These are phyloP conservation scores for Cucumis sativus DNA, from an alignment of 306 rosid species.

Conservation along the genomic window Cucumber_9930_V3 NC_026660.2:10830001-10830500, in stretches of 20 bases:
- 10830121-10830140: constrained; percentile 34
- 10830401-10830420: not conserved
- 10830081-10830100: constrained; percentile 35
- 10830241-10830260: constrained; percentile 28
- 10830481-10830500: not conserved
- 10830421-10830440: no score
- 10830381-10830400: constrained; percentile 64
- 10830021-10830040: constrained; percentile 26
- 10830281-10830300: no score
- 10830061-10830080: constrained; percentile 63
- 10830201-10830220: constrained; percentile 35
- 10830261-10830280: no score
- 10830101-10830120: constrained; percentile 29
- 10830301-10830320: constrained; percentile 47
- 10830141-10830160: constrained; percentile 60
- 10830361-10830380: constrained; percentile 65
- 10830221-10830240: constrained; percentile 57
- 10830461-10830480: not conserved
- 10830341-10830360: constrained; percentile 56
- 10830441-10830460: not conserved
- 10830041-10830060: constrained; percentile 65
- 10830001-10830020: no score
- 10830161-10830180: constrained; percentile 37
- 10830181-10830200: constrained; percentile 33
- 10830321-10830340: constrained; percentile 32